Evolutionary conservation across 2,329 filamentous ascomycete species (phyloP).

Genomic region (Lasiodiplodia hormozganensis): DNA sequence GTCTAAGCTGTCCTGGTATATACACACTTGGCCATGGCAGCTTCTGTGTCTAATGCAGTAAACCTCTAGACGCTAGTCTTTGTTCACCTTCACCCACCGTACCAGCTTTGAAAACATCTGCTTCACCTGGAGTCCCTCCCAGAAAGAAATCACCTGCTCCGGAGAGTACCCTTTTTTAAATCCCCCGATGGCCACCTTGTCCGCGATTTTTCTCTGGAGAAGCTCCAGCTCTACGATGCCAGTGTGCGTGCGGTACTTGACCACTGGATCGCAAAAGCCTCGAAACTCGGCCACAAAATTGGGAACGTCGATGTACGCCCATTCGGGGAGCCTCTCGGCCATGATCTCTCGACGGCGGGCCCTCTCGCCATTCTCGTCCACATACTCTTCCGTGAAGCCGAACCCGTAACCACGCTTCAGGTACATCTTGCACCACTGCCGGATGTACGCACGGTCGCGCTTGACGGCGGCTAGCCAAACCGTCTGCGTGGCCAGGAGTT

Average conservation of each 20-base stretch:
- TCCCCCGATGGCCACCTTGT: neutral
- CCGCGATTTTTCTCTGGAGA: neutral
- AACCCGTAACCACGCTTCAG: conserved; percentile 1
- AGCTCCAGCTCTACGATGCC: conserved; percentile 13
- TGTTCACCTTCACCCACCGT: too few species aligned
- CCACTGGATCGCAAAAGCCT: neutral
- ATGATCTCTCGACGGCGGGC: neutral
- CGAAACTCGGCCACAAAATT: conserved; percentile 17
- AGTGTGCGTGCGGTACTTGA: conserved; percentile 23
- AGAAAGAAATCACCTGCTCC: too few species aligned
- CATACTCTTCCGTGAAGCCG: neutral
- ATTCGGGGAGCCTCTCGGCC: neutral
- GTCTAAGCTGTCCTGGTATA: neutral
- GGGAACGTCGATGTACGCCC: neutral
- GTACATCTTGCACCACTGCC: conserved; percentile 13
- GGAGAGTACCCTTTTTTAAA: neutral
- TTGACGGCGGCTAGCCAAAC: neutral
- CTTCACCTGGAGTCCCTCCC: too few species aligned
- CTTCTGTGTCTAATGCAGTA: neutral
- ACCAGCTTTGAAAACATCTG: too few species aligned
- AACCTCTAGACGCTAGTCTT: neutral
- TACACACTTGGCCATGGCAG: neutral
- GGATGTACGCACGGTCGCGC: conserved; percentile 16
- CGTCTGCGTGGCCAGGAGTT: neutral
- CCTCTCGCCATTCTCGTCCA: neutral